Base-by-base conservation (phyloP, 176 grass and related monocot species). In the Luzula sylvatica region DNA sequence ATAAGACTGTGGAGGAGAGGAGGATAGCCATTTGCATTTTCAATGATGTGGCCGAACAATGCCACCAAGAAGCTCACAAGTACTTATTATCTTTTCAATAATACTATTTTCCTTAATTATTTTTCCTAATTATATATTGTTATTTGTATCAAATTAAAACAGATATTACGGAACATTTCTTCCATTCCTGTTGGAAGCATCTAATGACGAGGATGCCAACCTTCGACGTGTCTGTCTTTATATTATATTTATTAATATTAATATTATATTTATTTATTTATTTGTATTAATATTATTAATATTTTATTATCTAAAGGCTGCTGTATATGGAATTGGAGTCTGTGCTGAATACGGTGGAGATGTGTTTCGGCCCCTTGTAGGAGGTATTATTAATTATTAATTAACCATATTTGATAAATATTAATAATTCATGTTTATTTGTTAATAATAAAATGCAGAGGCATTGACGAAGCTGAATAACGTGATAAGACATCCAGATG, bases 11-110 rank as follows among this genome's bases (percentile, higher is more conserved):
- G 7, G 93, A 99, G 65, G 93, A 99, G 61, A 99, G 93, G 63
- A 90, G 93, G 68, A 99, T 92, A 53, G 93, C 93, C 46, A 99
- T 99, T 46, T 99, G 93, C 67, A 80, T 99, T 16, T 99, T 99
- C 83, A 85, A 99, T 46, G 93, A 99, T 66, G 62, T 92, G 65
- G 86, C 78, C 53, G 93, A 99, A 75, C 93, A 99, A 69, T 99
- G 93, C 49, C 78, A 55, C 44, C 81, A 87, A 66, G 71, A 71
- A 23, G 78, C 93, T 80, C 62, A 83, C 8, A 99, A 80, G 75
- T 99, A 82, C n/a, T n/a, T n/a, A 23, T 39, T 24, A 11, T 24
- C 15, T 17, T 6, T 18, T 19, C 24, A 64, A 47, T 64, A 7
- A 12, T 24, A 61, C 20, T 28, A 25, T 44, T 11, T 49, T 19